These are phyloP conservation scores for Vitellaria paradoxa DNA, from an alignment of 179 eudicot genomes.

Conservation along the genomic window DNA sequence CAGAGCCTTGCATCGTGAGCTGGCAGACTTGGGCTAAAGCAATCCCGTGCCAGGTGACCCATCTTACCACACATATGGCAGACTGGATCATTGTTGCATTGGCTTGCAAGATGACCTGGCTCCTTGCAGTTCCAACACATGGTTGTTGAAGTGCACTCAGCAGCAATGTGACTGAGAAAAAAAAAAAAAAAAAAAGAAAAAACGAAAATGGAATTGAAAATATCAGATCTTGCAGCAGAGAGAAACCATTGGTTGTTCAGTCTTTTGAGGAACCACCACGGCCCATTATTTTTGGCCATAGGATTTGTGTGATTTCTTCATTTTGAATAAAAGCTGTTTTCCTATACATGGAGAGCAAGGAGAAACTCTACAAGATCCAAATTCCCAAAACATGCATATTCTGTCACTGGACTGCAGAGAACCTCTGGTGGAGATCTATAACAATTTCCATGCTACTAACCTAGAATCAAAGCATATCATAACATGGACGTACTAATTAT, in stretches of 20 bases:
- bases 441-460: background rate
- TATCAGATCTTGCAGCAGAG: background rate
- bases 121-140: constrained; percentile 82
- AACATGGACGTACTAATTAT: background rate
- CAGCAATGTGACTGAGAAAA: constrained; percentile 53
- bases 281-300: background rate
- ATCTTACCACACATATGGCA: constrained; percentile 65
- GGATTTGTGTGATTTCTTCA: background rate
- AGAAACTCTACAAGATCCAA: background rate
- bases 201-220: background rate
- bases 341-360: background rate
- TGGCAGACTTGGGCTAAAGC: constrained; percentile 42
- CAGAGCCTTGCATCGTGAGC: constrained; percentile 50
- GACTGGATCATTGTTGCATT: constrained; percentile 57
- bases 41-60: constrained; percentile 70
- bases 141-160: constrained; percentile 64
- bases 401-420: background rate
- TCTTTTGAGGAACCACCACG: background rate
- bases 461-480: background rate
- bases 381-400: background rate
- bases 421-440: background rate
- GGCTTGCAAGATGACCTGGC: constrained; percentile 60
- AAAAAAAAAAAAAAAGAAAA: constrained; percentile 6
- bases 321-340: background rate
- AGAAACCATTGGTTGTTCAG: background rate